Base-by-base conservation (phyloP, 2,329 filamentous ascomycete species). In the Penicillium expansum region DNA sequence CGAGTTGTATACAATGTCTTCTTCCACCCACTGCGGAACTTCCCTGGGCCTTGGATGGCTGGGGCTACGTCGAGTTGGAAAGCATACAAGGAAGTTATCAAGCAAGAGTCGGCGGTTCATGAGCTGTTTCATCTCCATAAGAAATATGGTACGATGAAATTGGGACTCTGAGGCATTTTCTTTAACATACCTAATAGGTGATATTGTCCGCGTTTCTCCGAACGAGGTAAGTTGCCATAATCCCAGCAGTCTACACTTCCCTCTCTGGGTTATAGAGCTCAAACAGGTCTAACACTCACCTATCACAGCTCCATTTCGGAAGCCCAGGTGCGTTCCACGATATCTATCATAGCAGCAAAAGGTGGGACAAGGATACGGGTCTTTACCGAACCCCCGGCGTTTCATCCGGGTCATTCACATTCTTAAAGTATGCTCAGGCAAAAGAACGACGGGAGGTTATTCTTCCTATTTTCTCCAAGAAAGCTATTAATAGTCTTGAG, bases 1-100 rank as follows among this genome's bases (percentile, higher is more conserved):
- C 33, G 33, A 38, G 33, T 29, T 29, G 5, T 39, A 29, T 49
- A 49, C 43, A 58, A 56, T 54, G 16, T 56, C 0, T 61, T 57
- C 22, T 52, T 61, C 18, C 59, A 61, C 33, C 50, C 56, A 35
- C 45, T 61, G 24, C 59, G 56, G 24, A 59, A 44, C 2, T 61
- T 61, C 35, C 59, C 50, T 6, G 56, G 53, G 14, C 61, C 56
- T 35, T 56, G 35, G 38, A 61, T 50, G 42, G 50, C 55, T 11
- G 55, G 55, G 14, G 55, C 55, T 39, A 55, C 55, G 4, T 57
- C 55, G 6, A 32, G 55, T 39, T 57, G 55, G 55, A 57, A 57
- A 38, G 55, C 51, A 55, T 57, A 57, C n/a, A 57, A 55, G 7
- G 55, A 55, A 32, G 55, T 57, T 24, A 57, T 57, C 11, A 57